These are phyloP conservation scores for Aspergillus egyptiacus DNA, from an alignment of 495 filamentous ascomycete genomes.

Conservation along the genomic window DNA sequence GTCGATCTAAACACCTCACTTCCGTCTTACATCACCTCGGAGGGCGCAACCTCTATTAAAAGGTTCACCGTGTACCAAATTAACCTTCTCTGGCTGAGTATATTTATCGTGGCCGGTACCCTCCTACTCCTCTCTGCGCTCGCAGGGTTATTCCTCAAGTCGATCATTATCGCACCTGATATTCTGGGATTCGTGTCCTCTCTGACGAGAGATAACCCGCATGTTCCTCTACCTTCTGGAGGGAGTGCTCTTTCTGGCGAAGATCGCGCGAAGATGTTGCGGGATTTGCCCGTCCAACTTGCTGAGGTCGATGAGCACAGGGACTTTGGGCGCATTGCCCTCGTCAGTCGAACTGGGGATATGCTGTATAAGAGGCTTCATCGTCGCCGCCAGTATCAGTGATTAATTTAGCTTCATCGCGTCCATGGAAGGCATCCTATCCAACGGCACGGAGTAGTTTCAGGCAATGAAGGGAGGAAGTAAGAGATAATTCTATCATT, in stretches of 20 bases:
- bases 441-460: too few relatives aligned
- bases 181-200: conserved; percentile 9
- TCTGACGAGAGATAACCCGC: neutral
- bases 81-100: neutral
- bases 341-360: neutral
- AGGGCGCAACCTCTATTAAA: neutral
- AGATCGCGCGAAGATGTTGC: neutral
- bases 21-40: neutral
- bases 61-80: neutral
- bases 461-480: too few relatives aligned
- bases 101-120: neutral
- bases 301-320: neutral
- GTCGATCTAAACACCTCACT: neutral
- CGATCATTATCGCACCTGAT: conserved; percentile 5
- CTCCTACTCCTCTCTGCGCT: neutral
- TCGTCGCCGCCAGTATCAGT: neutral
- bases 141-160: neutral
- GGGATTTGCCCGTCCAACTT: neutral
- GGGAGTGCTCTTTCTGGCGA: conserved; percentile 2
- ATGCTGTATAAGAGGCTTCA: neutral
- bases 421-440: too few relatives aligned
- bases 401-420: too few relatives aligned
- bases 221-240: neutral
- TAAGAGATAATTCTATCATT: too few relatives aligned
- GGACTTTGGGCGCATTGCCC: neutral